Evolutionary conservation across 257 asterid species (phyloP), one percentile per base, ranked within the genome.

Genomic region (Forsythia suspensa): DNA sequence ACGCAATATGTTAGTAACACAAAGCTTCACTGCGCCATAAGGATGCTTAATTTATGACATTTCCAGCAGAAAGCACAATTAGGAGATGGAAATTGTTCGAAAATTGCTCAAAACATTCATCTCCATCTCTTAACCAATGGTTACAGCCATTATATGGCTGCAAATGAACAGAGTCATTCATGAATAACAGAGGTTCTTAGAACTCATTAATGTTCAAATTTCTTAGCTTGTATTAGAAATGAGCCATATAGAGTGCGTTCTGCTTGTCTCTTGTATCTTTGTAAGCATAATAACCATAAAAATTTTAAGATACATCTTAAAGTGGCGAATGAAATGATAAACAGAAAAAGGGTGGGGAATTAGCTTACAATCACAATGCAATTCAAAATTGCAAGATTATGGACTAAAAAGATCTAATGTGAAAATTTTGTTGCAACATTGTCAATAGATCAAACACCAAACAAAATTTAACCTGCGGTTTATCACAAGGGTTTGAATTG

Each of bases 101-200:
- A 24, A 29, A 29, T 29, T 73, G 80, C 34, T 65, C 83, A 79
- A 63, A 85, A 21, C 86, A 86, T 88, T 74, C 84, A 92, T 83
- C 86, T 81, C 77, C 43, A 79, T 37, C 18, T 21, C 55, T 15
- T 3, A 78, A 41, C 38, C 36, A 24, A 20, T 52, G 65, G 72
- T 15, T 52, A 55, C 29, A 55, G 65, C 29, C 55, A 46, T 12
- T 46, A 46, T 46, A 46, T 12, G 29, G 29, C 7, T 4, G 65
- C 29, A 55, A 55, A 55, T 55, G 65, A 52, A 55, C 65, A 48
- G 4, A 16, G 21, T 0, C 51, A 43, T 43, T 6, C 51, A 6
- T 43, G 51, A 43, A 43, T 43, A 43, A 43, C 51, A 0, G 51
- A 43, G 24, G 20, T 52, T 52, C 63, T 13, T 18, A 52, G 63